Conservation (phyloP, 2,329 filamentous ascomycete species). For the Pezicula carpinea region DNA sequence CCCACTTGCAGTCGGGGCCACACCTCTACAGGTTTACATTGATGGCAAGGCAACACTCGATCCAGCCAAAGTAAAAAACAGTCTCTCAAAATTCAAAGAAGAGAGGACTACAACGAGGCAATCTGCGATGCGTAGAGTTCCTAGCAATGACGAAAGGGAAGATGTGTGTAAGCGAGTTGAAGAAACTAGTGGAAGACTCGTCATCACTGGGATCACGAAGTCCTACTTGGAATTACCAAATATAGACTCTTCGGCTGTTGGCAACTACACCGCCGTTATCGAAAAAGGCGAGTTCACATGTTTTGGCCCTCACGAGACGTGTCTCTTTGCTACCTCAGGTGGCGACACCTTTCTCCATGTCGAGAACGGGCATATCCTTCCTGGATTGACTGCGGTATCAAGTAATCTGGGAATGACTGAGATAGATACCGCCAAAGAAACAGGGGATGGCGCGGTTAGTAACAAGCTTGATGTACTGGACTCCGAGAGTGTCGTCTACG, state of each 20-base stretch:
- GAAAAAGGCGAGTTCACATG: constrained; percentile 37
- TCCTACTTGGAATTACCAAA: constrained; percentile 28
- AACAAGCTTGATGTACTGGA: constrained; percentile 22
- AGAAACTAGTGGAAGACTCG: constrained; percentile 23
- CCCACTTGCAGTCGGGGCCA: constrained; percentile 40
- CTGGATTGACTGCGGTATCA: constrained; percentile 45
- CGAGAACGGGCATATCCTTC: constrained; percentile 41
- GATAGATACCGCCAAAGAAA: constrained; percentile 38
- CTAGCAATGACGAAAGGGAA: constrained; percentile 18
- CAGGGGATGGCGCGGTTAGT: constrained; percentile 40
- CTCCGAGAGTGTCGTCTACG: constrained; percentile 30
- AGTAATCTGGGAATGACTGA: constrained; percentile 44
- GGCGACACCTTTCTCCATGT: constrained; percentile 31
- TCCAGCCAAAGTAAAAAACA: constrained; percentile 27
- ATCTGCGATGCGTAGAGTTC: constrained; percentile 23
- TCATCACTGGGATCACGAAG: constrained; percentile 33
- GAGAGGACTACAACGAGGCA: neutral
- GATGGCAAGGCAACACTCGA: constrained; percentile 37
- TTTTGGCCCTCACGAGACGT: constrained; percentile 27
- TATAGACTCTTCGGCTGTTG: neutral
- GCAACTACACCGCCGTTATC: constrained; percentile 35
- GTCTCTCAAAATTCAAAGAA: constrained; percentile 12
- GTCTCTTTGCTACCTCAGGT: constrained; percentile 20
- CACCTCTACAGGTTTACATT: constrained; percentile 42
- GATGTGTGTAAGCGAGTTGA: constrained; percentile 22